Evolutionary conservation across 176 grass and related monocot genomes (phyloP).

Genomic region (Ampelocalamus luodianensis): DNA sequence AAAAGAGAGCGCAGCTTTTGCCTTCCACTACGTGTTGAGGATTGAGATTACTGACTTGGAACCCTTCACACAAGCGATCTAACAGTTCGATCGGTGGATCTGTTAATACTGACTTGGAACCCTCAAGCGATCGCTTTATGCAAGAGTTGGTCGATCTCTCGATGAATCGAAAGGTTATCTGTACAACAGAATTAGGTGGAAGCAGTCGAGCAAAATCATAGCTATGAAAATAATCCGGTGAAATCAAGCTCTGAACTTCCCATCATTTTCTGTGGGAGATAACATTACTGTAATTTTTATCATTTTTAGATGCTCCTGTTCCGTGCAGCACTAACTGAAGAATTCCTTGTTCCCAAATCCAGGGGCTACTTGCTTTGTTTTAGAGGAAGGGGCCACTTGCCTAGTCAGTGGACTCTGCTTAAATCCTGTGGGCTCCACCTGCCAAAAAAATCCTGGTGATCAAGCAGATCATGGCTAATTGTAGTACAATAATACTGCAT

Average conservation of each 20-base stretch:
- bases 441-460: not conserved
- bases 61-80: too few species aligned
- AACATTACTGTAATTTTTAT: too few species aligned
- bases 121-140: not conserved
- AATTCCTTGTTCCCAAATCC: not conserved
- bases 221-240: not conserved
- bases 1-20: not conserved
- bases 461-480: not conserved
- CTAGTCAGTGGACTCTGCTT: not conserved
- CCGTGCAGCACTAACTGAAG: not conserved
- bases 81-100: too few species aligned
- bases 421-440: slow-evolving; percentile 5
- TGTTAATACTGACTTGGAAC: not conserved
- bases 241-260: not conserved
- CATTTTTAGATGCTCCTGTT: not conserved
- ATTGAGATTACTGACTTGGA: not conserved
- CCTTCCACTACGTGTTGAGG: not conserved
- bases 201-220: not conserved
- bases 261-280: too few species aligned
- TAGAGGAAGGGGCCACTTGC: not conserved
- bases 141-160: not conserved
- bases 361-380: not conserved
- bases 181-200: not conserved
- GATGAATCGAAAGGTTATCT: not conserved
- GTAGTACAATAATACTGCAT: not conserved